A percentile compares a stretch with the other conserved stretches of the same genome.
phyloP scores from a whole-genome alignment of 2,329 filamentous ascomycete genomes.

The Coleophoma cylindrospora region DNA sequence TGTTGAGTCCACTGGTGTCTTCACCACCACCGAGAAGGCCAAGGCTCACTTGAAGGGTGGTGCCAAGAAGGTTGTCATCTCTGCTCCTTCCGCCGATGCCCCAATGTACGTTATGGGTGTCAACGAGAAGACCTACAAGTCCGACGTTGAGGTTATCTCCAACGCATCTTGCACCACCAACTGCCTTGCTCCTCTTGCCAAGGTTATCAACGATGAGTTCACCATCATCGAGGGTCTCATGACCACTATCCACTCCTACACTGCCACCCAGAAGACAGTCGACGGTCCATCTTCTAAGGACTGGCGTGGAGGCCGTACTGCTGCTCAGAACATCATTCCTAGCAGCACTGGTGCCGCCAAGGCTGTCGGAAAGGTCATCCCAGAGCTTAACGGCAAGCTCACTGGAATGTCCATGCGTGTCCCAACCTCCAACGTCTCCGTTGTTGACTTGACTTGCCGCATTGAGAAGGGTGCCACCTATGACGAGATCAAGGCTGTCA shows the following conservation, averaged over 20 bases:
- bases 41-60: constrained; percentile 90
- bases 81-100: constrained; percentile 87
- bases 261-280: constrained; percentile 98
- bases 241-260: constrained; percentile 99
- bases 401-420: constrained; percentile 99
- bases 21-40: constrained; percentile 98
- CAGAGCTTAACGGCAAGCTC: constrained; percentile 96
- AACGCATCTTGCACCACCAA: constrained; percentile 99
- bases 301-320: constrained; percentile 98
- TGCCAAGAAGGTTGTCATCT: constrained; percentile 97
- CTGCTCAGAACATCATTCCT: constrained; percentile 99
- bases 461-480: constrained; percentile 85
- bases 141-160: constrained; percentile 88
- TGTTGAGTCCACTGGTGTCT: constrained; percentile 97
- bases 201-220: constrained; percentile 99
- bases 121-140: constrained; percentile 92
- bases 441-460: constrained; percentile 94
- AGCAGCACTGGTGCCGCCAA: constrained; percentile 98
- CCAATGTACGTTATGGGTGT: constrained; percentile 99
- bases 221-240: constrained; percentile 97
- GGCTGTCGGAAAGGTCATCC: constrained; percentile 99
- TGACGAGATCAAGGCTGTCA: constrained; percentile 86
- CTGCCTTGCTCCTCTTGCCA: constrained; percentile 98
- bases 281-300: constrained; percentile 97
- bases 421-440: constrained; percentile 96